Conservation (phyloP, 495 filamentous ascomycete species). For the Aspergillus leporis region DNA sequence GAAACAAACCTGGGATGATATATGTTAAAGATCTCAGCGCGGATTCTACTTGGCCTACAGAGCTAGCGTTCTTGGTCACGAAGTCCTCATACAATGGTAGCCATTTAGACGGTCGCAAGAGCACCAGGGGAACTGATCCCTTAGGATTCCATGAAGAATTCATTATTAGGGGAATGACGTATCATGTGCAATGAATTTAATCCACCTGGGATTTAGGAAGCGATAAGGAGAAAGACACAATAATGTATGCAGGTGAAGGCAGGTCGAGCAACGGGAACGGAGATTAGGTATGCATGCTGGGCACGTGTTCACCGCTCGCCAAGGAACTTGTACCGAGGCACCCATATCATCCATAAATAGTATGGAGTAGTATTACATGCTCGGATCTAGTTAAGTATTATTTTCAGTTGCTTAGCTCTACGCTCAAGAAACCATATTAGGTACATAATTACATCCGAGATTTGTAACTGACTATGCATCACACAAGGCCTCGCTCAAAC, state of each 20-base stretch:
- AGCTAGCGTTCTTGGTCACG: conserved; percentile 88
- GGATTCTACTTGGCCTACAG: conserved; percentile 91
- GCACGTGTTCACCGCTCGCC: conserved; percentile 30
- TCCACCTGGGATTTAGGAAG: not conserved
- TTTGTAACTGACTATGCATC: not conserved
- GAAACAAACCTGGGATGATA: conserved; percentile 77
- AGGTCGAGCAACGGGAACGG: not conserved
- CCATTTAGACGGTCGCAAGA: conserved; percentile 69
- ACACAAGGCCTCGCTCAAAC: not conserved
- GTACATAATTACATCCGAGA: not conserved
- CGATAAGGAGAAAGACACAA: not conserved
- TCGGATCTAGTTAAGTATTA: not conserved
- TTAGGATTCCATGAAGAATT: conserved; percentile 32
- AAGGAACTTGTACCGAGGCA: conserved; percentile 23
- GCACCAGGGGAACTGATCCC: conserved; percentile 30
- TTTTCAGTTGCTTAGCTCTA: not conserved
- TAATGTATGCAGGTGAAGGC: not conserved
- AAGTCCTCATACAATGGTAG: conserved; percentile 83
- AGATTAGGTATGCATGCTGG: not conserved
- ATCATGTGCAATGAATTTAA: not conserved
- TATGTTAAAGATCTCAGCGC: conserved; percentile 89
- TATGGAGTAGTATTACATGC: too few relatives aligned
- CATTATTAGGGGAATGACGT: conserved; percentile 24
- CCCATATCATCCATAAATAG: not conserved
- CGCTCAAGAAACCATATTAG: not conserved